phyloP scores from a whole-genome alignment of 306 rosid genomes.

The Casuarina cunninghamiana region DNA sequence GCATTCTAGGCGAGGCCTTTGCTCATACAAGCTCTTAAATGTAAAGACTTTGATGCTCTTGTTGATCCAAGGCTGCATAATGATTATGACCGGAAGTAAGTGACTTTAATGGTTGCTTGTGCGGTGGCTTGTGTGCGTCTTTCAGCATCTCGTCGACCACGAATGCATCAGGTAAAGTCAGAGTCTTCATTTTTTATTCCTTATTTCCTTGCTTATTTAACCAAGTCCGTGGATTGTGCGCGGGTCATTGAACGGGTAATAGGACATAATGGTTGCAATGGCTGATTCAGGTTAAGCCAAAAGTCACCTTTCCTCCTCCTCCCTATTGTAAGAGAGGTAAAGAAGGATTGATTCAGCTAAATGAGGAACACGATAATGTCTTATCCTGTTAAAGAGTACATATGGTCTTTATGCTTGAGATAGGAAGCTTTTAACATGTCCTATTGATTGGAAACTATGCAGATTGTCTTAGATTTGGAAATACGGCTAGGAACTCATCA shows the following conservation, averaged over 20 bases:
- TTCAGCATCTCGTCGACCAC: constrained; percentile 88
- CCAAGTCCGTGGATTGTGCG: not conserved
- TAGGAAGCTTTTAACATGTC: constrained; percentile 2
- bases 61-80: constrained; percentile 72
- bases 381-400: not conserved
- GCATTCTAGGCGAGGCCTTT: constrained; percentile 89
- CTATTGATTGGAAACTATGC: constrained; percentile 6
- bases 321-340: too few relatives aligned
- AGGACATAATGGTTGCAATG: too few relatives aligned
- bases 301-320: too few relatives aligned
- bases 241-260: too few relatives aligned
- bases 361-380: not conserved
- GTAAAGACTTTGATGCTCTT: constrained; percentile 58
- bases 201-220: not conserved
- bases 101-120: constrained; percentile 84
- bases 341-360: not conserved
- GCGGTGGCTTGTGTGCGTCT: constrained; percentile 96
- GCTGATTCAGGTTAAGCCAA: too few relatives aligned
- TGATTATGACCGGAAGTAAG: constrained; percentile 59
- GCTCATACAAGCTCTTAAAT: constrained; percentile 72
- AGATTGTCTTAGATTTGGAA: too few relatives aligned
- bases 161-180: constrained; percentile 82
- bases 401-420: not conserved
- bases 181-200: not conserved
- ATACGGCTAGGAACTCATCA: too few relatives aligned